Evolutionary conservation across 1,284 basidiomycete genomes (phyloP).

Genomic region (Austroboletus niveus): DNA sequence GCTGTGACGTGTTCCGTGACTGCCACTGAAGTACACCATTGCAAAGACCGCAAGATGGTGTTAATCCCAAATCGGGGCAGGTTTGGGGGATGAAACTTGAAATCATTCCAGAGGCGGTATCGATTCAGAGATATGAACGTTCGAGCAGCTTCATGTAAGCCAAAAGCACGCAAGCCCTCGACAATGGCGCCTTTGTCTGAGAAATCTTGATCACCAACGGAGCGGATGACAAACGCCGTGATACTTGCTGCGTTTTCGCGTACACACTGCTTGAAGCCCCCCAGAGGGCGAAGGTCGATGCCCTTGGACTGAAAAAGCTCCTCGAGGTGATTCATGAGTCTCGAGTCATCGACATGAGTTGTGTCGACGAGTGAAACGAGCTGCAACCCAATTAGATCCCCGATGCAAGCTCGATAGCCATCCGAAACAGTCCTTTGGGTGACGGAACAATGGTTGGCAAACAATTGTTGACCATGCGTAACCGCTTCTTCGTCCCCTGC

Average conservation of each 20-base stretch:
- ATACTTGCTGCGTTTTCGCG: conserved; percentile 52
- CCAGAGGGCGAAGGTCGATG: conserved; percentile 30
- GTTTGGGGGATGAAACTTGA: conserved; percentile 58
- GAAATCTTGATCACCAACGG: conserved; percentile 60
- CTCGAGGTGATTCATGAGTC: conserved; percentile 33
- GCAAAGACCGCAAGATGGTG: conserved; percentile 53
- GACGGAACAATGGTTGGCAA: conserved; percentile 64
- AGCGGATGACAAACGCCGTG: conserved; percentile 54
- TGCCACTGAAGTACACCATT: conserved; percentile 51
- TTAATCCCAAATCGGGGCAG: conserved; percentile 53
- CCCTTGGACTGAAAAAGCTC: conserved; percentile 37
- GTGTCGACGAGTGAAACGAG: conserved; percentile 49
- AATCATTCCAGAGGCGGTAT: conserved; percentile 48
- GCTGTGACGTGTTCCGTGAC: conserved; percentile 43
- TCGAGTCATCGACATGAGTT: conserved; percentile 11
- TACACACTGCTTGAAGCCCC: conserved; percentile 41
- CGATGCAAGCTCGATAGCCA: conserved; percentile 65
- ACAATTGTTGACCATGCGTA: conserved; percentile 46
- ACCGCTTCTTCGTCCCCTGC: conserved; percentile 27
- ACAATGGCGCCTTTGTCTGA: conserved; percentile 46
- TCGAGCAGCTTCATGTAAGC: conserved; percentile 33
- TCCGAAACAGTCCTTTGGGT: conserved; percentile 49
- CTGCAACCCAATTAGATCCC: conserved; percentile 67
- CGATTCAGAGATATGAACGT: conserved; percentile 50
- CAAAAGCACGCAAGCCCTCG: conserved; percentile 39